Conservation (phyloP, 2,329 filamentous ascomycete species). For the Dothideomycetidae sp. region DNA sequence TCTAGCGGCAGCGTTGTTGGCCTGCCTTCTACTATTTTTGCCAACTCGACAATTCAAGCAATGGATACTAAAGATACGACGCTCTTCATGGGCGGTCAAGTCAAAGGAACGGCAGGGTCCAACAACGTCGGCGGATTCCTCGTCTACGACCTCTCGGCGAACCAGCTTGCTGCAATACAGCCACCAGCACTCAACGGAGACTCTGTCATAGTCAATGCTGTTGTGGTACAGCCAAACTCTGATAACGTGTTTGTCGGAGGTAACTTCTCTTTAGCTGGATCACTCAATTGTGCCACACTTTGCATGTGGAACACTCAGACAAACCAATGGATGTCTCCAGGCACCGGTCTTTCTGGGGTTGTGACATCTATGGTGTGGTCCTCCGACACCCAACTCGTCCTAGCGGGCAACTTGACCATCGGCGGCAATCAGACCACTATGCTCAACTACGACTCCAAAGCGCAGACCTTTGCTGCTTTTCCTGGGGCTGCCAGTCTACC, state of each 20-base stretch:
- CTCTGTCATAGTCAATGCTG: slow-evolving; percentile 59
- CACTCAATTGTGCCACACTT: slow-evolving; percentile 65
- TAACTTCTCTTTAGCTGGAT: slow-evolving; percentile 68
- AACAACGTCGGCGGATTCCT: slow-evolving; percentile 57
- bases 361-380: slow-evolving; percentile 66
- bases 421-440: slow-evolving; percentile 53
- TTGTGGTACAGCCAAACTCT: slow-evolving; percentile 55
- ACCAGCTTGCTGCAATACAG: slow-evolving; percentile 49
- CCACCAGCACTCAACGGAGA: slow-evolving; percentile 60
- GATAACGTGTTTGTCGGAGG: slow-evolving; percentile 75
- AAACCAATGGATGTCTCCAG: slow-evolving; percentile 68
- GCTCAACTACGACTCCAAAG: slow-evolving; percentile 56
- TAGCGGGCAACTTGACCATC: slow-evolving; percentile 61
- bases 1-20: slow-evolving; percentile 53
- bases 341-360: slow-evolving; percentile 53
- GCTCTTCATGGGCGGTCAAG: slow-evolving; percentile 68
- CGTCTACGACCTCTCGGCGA: slow-evolving; percentile 58
- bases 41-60: slow-evolving; percentile 60
- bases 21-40: slow-evolving; percentile 49
- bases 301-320: slow-evolving; percentile 62
- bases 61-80: slow-evolving; percentile 52
- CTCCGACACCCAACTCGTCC: slow-evolving; percentile 54
- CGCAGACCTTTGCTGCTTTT: slow-evolving; percentile 51
- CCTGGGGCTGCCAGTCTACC: slow-evolving; percentile 52
- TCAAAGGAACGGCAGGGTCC: slow-evolving; percentile 56